Evolutionary conservation across 1,284 basidiomycete species (phyloP).

Genomic region (Leucoagaricus sp.): DNA sequence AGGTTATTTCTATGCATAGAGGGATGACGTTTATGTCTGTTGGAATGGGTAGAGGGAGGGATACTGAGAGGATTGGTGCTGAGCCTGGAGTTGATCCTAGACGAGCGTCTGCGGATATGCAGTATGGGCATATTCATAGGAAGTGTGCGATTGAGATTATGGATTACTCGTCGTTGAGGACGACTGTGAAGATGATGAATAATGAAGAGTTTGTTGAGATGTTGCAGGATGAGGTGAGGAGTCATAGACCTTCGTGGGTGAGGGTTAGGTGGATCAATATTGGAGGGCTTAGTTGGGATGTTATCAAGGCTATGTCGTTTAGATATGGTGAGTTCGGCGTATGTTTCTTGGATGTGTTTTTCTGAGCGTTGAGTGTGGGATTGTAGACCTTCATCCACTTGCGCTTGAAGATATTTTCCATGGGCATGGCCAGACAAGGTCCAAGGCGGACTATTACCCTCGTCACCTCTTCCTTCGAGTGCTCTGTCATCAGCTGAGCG

Average conservation of each 20-base stretch:
- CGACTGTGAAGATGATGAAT: conserved; percentile 50
- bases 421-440: conserved; percentile 52
- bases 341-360: conserved; percentile 9
- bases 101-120: conserved; percentile 46
- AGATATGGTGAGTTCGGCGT: conserved; percentile 49
- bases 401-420: conserved; percentile 71
- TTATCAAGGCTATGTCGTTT: conserved; percentile 63
- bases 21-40: conserved; percentile 44
- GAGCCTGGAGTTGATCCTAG: conserved; percentile 68
- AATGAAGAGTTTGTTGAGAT: conserved; percentile 57
- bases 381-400: conserved; percentile 64
- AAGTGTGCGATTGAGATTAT: conserved; percentile 63
- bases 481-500: conserved; percentile 55
- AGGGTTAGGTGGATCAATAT: conserved; percentile 75
- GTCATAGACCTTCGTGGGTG: conserved; percentile 44
- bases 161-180: conserved; percentile 60
- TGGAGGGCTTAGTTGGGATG: conserved; percentile 71
- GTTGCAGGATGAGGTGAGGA: conserved; percentile 42
- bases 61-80: conserved; percentile 43
- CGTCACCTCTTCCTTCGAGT: conserved; percentile 70
- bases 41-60: conserved; percentile 16
- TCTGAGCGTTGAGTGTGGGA: background rate
- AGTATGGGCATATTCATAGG: conserved; percentile 53
- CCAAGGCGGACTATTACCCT: conserved; percentile 70
- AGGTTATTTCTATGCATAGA: conserved; percentile 58